phyloP scores from a whole-genome alignment of 441 rosid species.

The Rhodomyrtus psidioides region DNA sequence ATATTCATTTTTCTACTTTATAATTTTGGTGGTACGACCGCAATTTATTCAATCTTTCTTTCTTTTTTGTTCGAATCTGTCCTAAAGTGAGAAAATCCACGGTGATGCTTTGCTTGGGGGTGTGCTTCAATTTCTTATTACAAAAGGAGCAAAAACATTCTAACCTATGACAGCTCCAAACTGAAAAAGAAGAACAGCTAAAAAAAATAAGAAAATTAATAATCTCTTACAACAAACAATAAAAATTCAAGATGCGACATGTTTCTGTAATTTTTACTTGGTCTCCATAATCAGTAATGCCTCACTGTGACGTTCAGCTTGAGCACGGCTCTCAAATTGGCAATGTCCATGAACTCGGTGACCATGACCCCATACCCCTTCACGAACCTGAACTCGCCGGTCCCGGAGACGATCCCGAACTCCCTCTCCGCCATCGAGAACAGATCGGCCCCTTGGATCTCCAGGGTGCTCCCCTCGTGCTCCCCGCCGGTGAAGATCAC shows the following conservation, averaged over 20 bases:
- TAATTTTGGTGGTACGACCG: not conserved
- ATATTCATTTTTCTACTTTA: not conserved
- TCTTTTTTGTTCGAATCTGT: no score
- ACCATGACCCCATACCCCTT: slow-evolving; percentile 30
- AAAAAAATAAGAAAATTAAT: not conserved
- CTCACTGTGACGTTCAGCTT: slow-evolving; percentile 32
- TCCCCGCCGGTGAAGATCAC: slow-evolving; percentile 28
- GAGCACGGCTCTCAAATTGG: slow-evolving; percentile 22
- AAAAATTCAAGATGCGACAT: not conserved
- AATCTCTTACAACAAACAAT: not conserved
- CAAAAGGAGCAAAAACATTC: not conserved
- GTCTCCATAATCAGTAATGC: slow-evolving; percentile 5
- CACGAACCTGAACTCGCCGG: slow-evolving; percentile 29
- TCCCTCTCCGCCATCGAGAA: slow-evolving; percentile 27
- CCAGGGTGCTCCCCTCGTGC: slow-evolving; percentile 28
- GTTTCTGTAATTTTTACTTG: not conserved
- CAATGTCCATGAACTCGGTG: slow-evolving; percentile 26
- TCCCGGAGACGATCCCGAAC: slow-evolving; percentile 36
- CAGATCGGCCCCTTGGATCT: slow-evolving; percentile 35
- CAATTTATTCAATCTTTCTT: not conserved
- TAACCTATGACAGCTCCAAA: not conserved
- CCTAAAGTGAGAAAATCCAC: not conserved
- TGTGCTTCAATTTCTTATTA: not conserved
- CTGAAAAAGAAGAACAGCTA: not conserved
- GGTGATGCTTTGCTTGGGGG: not conserved